Conservation (phyloP, 2,329 filamentous ascomycete genomes). For the Cytospora chrysosperma region DNA sequence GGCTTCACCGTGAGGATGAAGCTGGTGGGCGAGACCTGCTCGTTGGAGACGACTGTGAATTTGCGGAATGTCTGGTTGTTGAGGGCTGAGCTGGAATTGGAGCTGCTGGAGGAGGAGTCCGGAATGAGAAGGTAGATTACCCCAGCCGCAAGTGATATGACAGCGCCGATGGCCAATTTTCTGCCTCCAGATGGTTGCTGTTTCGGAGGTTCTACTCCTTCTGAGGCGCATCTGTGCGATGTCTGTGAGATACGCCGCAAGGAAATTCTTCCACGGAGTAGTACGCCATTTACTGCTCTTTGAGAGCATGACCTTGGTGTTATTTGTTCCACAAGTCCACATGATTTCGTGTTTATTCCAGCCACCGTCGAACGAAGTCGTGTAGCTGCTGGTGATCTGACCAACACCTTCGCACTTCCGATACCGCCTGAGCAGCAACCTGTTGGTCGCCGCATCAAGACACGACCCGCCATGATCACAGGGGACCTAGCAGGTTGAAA, state of each 20-base stretch:
- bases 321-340: background rate
- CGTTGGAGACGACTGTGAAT: conserved; percentile 62
- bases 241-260: background rate
- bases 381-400: background rate
- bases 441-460: background rate
- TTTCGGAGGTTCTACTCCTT: background rate
- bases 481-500: background rate
- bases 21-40: conserved; percentile 64
- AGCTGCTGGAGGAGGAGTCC: background rate
- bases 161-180: background rate
- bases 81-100: conserved; percentile 36
- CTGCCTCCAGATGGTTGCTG: background rate
- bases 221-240: background rate
- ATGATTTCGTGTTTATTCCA: no score
- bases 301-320: background rate
- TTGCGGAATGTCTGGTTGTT: conserved; percentile 62
- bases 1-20: conserved; percentile 66
- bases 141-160: background rate
- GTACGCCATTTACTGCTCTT: background rate
- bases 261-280: background rate
- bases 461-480: background rate
- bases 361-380: background rate
- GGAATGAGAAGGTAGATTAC: background rate
- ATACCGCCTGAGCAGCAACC: background rate
- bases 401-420: background rate